Conservation (phyloP, 164 flowering plant species). For the Tetracentron sinense region DNA sequence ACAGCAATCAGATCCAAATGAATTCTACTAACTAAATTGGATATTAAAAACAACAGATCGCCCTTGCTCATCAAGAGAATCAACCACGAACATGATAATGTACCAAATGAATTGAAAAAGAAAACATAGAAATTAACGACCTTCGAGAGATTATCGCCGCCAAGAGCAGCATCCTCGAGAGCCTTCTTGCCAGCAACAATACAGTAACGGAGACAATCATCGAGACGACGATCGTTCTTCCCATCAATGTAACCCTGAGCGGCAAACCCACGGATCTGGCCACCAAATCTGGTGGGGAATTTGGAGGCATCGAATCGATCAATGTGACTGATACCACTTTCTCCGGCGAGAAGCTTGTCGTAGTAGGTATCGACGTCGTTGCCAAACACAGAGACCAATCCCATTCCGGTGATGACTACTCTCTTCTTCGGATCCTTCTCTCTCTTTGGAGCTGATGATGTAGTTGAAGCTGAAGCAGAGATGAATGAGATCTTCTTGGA, state of each 20-base stretch:
- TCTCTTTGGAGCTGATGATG: conserved; percentile 43
- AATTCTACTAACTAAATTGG: too few species aligned
- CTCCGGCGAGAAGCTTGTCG: conserved; percentile 21
- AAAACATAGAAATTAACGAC: too few species aligned
- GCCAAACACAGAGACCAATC: conserved; percentile 28
- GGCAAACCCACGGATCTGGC: conserved; percentile 77
- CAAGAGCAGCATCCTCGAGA: conserved; percentile 69
- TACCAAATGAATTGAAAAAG: too few species aligned
- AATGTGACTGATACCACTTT: conserved; percentile 60
- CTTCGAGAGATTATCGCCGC: conserved; percentile 46
- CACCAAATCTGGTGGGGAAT: conserved; percentile 85
- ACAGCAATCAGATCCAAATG: too few species aligned
- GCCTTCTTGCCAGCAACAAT: conserved; percentile 91
- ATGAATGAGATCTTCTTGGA: conserved; percentile 17
- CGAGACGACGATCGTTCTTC: conserved; percentile 82
- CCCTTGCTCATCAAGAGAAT: too few species aligned
- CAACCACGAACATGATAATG: too few species aligned
- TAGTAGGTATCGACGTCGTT: conserved; percentile 22
- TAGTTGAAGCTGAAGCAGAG: conserved; percentile 22
- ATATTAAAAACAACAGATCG: too few species aligned
- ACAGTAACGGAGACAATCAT: conserved; percentile 77
- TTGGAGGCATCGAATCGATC: conserved; percentile 90
- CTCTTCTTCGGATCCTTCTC: conserved; percentile 68
- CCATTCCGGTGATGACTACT: conserved; percentile 66
- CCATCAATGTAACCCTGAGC: conserved; percentile 81